Percentiles rank a stretch among this genome's conserved stretches.
Conservation (phyloP, 495 filamentous ascomycete genomes). For the Penicillium ucsense region DNA sequence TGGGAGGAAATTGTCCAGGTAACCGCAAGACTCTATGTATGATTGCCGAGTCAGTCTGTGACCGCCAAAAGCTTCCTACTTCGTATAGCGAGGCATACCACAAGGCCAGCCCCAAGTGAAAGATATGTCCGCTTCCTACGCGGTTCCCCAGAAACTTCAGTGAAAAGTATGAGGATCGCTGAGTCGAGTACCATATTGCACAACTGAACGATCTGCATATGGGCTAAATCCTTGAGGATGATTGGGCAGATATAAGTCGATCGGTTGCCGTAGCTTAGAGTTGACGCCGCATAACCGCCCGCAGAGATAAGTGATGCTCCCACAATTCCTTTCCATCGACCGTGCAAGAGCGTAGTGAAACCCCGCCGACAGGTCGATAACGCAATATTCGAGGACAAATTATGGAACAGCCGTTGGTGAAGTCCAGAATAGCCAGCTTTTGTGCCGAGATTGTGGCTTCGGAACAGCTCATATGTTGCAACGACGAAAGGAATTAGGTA, state of each 20-base stretch:
- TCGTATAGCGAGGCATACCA: constrained; percentile 20
- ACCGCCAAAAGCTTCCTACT: not conserved
- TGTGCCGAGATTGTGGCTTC: constrained; percentile 21
- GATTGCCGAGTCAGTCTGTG: constrained; percentile 1
- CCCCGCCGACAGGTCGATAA: constrained; percentile 15
- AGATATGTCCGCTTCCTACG: constrained; percentile 19
- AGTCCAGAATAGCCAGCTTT: constrained; percentile 12
- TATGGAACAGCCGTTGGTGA: constrained; percentile 7
- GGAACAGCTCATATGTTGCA: constrained; percentile 35
- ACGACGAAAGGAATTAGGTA: constrained; percentile 33
- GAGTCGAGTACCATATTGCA: constrained; percentile 25
- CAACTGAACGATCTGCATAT: constrained; percentile 17
- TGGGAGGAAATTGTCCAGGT: constrained; percentile 20
- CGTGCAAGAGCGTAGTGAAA: constrained; percentile 19
- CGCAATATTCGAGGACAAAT: constrained; percentile 8
- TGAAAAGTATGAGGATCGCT: constrained; percentile 24
- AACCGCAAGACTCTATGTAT: constrained; percentile 21
- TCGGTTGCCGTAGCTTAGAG: constrained; percentile 17
- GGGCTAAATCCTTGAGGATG: constrained; percentile 13
- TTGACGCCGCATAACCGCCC: constrained; percentile 19
- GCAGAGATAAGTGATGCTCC: constrained; percentile 23
- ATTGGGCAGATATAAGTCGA: constrained; percentile 42
- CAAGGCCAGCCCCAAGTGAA: constrained; percentile 25
- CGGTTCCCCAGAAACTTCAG: constrained; percentile 21
- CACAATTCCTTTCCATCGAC: constrained; percentile 23